phyloP scores from a whole-genome alignment of 2,329 filamentous ascomycete species.

The Aspergillus proliferans region DNA sequence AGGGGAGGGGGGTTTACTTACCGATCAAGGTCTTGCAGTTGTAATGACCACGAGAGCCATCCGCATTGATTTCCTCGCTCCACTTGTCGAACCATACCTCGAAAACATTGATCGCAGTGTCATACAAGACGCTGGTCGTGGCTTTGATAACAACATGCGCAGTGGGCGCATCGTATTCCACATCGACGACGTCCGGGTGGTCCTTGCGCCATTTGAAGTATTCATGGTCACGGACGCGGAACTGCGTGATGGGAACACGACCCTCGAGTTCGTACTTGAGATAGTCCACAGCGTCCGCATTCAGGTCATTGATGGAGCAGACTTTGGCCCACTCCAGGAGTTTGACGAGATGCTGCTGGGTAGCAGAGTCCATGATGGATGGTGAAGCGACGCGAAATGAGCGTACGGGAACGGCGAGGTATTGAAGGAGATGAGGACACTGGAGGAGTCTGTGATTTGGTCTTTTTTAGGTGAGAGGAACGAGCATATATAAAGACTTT shows the following conservation, averaged over 20 bases:
- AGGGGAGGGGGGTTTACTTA: not conserved
- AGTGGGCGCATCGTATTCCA: not conserved
- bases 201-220: not conserved
- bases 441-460: not conserved
- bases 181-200: not conserved
- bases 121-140: not conserved
- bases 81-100: not conserved
- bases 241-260: not conserved
- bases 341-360: not conserved
- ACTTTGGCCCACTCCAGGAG: not conserved
- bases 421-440: not conserved
- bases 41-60: not conserved
- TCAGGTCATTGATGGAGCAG: not conserved
- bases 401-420: not conserved
- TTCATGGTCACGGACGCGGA: not conserved
- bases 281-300: not conserved
- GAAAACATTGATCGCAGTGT: not conserved
- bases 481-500: too few relatives aligned
- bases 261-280: not conserved
- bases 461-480: too few relatives aligned
- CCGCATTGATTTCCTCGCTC: not conserved
- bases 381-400: not conserved
- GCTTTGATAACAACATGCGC: not conserved
- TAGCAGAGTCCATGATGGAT: not conserved
- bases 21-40: not conserved